These are phyloP conservation scores for Fomitopsis pinicola DNA, from an alignment of 1,284 basidiomycete genomes.

Conservation along the genomic window DNA sequence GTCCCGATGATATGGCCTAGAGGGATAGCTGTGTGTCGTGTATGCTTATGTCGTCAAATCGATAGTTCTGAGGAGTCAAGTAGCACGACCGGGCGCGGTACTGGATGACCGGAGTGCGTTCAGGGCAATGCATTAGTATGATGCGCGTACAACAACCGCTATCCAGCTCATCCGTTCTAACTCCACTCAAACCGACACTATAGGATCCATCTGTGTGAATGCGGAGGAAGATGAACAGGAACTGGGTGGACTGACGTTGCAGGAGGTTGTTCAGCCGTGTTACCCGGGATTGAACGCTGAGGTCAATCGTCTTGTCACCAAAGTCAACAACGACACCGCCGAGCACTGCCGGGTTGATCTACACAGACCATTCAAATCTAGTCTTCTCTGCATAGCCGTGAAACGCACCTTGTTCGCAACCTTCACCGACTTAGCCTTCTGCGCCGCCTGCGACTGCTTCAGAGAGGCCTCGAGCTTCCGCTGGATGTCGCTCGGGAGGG, in stretches of 20 bases:
- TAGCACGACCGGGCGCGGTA: neutral
- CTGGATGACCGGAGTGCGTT: neutral
- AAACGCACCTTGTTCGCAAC: constrained; percentile 77
- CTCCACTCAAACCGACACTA: constrained; percentile 6
- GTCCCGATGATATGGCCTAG: no score
- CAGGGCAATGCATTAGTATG: neutral
- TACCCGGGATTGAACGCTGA: constrained; percentile 90
- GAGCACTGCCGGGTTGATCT: constrained; percentile 86
- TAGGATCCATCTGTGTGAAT: neutral
- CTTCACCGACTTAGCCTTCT: constrained; percentile 82
- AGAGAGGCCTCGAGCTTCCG: constrained; percentile 77
- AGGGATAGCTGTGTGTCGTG: no score
- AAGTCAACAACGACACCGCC: constrained; percentile 96
- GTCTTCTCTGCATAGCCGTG: neutral
- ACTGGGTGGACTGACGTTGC: constrained; percentile 49
- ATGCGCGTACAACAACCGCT: constrained; percentile 3
- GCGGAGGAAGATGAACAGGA: neutral
- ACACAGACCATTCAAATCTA: neutral
- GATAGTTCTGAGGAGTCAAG: no score
- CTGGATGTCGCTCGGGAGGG: constrained; percentile 72
- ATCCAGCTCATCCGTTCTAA: neutral
- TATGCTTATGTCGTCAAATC: no score
- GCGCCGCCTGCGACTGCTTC: constrained; percentile 80
- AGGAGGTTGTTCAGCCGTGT: constrained; percentile 92
- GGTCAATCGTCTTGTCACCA: constrained; percentile 96